Evolutionary conservation across 306 rosid genomes (phyloP).

Genomic region (Cicer bijugum): DNA sequence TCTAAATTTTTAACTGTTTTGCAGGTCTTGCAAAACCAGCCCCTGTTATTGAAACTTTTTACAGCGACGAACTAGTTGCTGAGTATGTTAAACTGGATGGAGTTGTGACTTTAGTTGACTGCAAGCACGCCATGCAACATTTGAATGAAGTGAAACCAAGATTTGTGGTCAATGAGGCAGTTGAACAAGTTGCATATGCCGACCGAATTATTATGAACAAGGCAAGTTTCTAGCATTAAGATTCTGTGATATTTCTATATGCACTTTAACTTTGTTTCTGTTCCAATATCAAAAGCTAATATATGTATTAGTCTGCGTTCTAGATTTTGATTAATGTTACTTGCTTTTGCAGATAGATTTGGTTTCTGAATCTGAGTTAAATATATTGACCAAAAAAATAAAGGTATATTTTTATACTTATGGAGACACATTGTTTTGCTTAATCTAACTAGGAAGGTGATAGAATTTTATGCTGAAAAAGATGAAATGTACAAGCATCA

Average conservation of each 20-base stretch:
- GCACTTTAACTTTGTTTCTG: constrained; percentile 13
- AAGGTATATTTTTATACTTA: constrained; percentile 57
- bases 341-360: constrained; percentile 76
- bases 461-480: not conserved
- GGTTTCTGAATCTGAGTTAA: constrained; percentile 71
- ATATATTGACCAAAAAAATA: constrained; percentile 62
- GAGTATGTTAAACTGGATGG: constrained; percentile 83
- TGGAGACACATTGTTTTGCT: constrained; percentile 14
- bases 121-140: constrained; percentile 82
- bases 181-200: constrained; percentile 93
- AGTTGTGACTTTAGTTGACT: constrained; percentile 91
- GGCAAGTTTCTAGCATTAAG: constrained; percentile 53
- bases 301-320: not conserved
- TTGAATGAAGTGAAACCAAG: constrained; percentile 88
- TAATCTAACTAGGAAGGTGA: constrained; percentile 18
- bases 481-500: not conserved
- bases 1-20: constrained; percentile 36
- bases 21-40: constrained; percentile 92
- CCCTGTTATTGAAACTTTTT: constrained; percentile 91
- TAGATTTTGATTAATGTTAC: constrained; percentile 30
- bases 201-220: constrained; percentile 88
- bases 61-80: constrained; percentile 74
- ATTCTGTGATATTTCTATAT: constrained; percentile 24
- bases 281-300: not conserved
- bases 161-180: constrained; percentile 93